Conservation (phyloP, 345 rosid genomes). For the Populus alba region DNA sequence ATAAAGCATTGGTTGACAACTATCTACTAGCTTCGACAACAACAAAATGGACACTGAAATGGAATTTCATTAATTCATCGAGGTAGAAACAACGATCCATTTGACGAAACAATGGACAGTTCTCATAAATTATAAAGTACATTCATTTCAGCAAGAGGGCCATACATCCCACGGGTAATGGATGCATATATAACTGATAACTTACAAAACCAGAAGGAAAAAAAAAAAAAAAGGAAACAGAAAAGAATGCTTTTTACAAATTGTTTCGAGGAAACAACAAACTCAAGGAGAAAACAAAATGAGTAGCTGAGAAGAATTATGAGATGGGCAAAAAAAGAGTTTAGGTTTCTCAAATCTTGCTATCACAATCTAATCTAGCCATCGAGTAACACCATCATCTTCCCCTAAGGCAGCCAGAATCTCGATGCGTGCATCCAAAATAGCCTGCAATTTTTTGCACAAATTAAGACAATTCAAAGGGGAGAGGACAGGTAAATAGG, state of each 20-base stretch:
- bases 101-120: neutral
- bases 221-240: neutral
- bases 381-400: slow-evolving; percentile 85
- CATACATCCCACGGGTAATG: neutral
- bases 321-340: slow-evolving; percentile 1
- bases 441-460: slow-evolving; percentile 54
- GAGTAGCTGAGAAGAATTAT: slow-evolving; percentile 1
- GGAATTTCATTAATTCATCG: neutral
- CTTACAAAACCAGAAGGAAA: neutral
- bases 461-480: slow-evolving; percentile 10
- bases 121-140: neutral
- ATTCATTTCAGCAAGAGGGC: neutral
- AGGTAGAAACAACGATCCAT: neutral
- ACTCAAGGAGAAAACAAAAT: slow-evolving; percentile 16
- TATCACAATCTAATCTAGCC: slow-evolving; percentile 61
- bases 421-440: slow-evolving; percentile 72
- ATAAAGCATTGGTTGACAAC: neutral
- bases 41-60: neutral
- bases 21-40: neutral
- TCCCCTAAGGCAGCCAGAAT: slow-evolving; percentile 76
- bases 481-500: neutral
- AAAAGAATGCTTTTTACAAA: slow-evolving; percentile 44
- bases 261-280: slow-evolving; percentile 20
- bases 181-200: neutral
- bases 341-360: slow-evolving; percentile 6